Evolutionary conservation across 768 basidiomycete species (phyloP), one percentile per base, ranked within the genome.

Genomic region (Leccinum imitatum): DNA sequence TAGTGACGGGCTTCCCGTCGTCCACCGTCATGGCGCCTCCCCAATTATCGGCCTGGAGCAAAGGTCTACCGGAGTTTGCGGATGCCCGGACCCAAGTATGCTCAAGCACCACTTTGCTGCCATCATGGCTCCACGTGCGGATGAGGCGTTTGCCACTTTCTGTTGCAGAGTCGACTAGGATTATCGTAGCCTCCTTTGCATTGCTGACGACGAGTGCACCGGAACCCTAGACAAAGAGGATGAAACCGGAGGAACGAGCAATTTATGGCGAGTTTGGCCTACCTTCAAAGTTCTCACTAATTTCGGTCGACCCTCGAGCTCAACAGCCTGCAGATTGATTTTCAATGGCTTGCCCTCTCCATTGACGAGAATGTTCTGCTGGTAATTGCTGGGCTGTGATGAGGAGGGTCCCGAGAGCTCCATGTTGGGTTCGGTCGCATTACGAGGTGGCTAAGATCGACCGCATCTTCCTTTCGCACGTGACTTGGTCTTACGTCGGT

Each of bases 311-410:
- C 73, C 72, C 48, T 67, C 62, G 19, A 86, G 79, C 21, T 80
- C 82, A 10, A 80, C 79, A 13, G 85, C 82, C 65, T 88, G 85
- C 0, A 86, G 76, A 63, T 84, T 87, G 15, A 89, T 68, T 7
- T 71, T 78, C 56, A 87, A 67, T 3, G 81, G 76, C 17, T 66
- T 69, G 0, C 79, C 81, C 59, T 78, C 73, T 1, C 68, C 58
- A 58, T 79, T 74, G 5, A 71, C 67, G 65, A 84, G 81, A 39
- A 82, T 65, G 14, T 53, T 67, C 50, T 58, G 59, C n/a, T 37
- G 58, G 41, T 68, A 66, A 37, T 35, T 33, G 14, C 39, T 57
- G 44, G 60, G 19, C 23, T 51, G 67, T 25, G 69, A 61, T 8
- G 56, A 64, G 30, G 58, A 57, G 53, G 59, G 56, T 46, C 53